phyloP scores from a whole-genome alignment of 2,329 filamentous ascomycete species.

The Rutstroemia sp. region DNA sequence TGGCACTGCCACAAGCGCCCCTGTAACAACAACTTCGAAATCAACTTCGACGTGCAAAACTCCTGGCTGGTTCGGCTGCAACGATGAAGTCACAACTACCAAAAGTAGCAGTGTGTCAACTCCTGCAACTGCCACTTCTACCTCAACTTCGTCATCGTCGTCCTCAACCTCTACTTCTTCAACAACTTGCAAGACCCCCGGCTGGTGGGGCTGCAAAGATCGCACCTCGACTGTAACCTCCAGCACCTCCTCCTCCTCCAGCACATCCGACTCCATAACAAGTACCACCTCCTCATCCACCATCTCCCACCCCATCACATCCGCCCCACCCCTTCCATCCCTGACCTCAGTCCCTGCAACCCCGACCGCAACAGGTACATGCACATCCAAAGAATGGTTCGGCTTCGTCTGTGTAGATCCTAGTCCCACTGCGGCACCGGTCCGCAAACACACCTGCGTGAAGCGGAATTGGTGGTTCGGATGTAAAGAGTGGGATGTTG shows the following conservation, averaged over 20 bases:
- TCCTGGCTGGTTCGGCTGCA: conserved; percentile 41
- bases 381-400: conserved; percentile 25
- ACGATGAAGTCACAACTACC: conserved; percentile 40
- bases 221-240: conserved; percentile 35
- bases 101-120: conserved; percentile 23
- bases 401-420: conserved; percentile 26
- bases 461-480: conserved; percentile 22
- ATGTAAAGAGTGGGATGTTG: conserved; percentile 22
- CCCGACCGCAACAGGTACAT: conserved; percentile 10
- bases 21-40: conserved; percentile 20
- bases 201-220: conserved; percentile 43
- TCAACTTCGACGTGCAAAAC: conserved; percentile 33
- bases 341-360: conserved; percentile 17
- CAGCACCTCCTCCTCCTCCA: conserved; percentile 1
- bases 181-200: conserved; percentile 33
- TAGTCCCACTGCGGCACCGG: conserved; percentile 13
- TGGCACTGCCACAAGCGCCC: conserved; percentile 20
- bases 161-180: conserved; percentile 14
- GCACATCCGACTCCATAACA: conserved; percentile 26
- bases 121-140: conserved; percentile 9
- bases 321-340: conserved; percentile 26
- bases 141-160: background rate
- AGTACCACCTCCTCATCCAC: no score
- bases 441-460: conserved; percentile 17
- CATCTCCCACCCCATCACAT: conserved; percentile 29